A percentile compares a stretch with the other conserved stretches of the same genome.
phyloP scores from a whole-genome alignment of 495 filamentous ascomycete genomes.

The Cenococcum geophilum region DNA sequence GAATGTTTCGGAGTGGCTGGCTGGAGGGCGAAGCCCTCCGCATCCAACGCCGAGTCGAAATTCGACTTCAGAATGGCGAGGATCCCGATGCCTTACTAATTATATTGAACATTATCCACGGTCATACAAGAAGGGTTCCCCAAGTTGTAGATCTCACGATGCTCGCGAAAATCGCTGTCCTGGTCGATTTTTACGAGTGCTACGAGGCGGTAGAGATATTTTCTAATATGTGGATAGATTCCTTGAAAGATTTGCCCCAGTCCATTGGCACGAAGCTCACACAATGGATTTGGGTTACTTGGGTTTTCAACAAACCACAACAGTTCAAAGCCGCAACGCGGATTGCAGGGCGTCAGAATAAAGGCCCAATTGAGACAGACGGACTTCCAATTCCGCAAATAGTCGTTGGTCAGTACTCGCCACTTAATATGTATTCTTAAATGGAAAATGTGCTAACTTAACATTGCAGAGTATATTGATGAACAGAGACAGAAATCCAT shows the following conservation, averaged over 20 bases:
- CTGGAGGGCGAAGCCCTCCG: slow-evolving; percentile 34
- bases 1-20: slow-evolving; percentile 36
- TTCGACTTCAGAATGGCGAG: slow-evolving; percentile 36
- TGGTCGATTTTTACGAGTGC: slow-evolving; percentile 50
- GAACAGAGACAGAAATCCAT: slow-evolving; percentile 8
- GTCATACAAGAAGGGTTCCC: slow-evolving; percentile 43
- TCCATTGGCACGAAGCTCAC: slow-evolving; percentile 31
- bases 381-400: slow-evolving; percentile 14
- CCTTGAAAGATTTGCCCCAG: slow-evolving; percentile 14
- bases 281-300: slow-evolving; percentile 41
- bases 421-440: background rate
- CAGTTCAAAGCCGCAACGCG: slow-evolving; percentile 11
- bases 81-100: slow-evolving; percentile 45
- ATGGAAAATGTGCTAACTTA: slow-evolving; percentile 4
- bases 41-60: slow-evolving; percentile 41
- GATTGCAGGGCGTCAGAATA: slow-evolving; percentile 9
- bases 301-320: slow-evolving; percentile 33
- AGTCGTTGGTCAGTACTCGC: background rate
- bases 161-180: slow-evolving; percentile 45
- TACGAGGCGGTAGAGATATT: slow-evolving; percentile 42
- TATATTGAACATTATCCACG: slow-evolving; percentile 50
- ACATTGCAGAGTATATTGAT: slow-evolving; percentile 3
- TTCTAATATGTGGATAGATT: slow-evolving; percentile 43
- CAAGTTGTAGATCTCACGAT: slow-evolving; percentile 40
- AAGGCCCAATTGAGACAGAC: slow-evolving; percentile 2